Conservation (phyloP, 345 rosid genomes). For the Dipteronia sinensis region DNA sequence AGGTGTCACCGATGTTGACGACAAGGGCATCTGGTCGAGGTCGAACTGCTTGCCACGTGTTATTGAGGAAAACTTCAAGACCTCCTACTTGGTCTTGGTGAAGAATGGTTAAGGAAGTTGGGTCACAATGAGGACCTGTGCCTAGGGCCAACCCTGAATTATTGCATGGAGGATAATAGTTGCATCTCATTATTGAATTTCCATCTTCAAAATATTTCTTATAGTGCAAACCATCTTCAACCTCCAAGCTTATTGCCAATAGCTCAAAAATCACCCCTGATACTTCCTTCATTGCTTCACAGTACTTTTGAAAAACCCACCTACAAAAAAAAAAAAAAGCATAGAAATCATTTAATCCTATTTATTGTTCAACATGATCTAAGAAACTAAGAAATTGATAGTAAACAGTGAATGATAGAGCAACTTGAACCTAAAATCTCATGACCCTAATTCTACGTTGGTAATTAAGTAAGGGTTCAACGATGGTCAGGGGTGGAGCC, state of each 20-base stretch:
- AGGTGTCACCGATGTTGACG: slow-evolving; percentile 79
- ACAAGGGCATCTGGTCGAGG: slow-evolving; percentile 68
- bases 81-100: slow-evolving; percentile 86
- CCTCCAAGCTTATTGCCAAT: slow-evolving; percentile 50
- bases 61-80: slow-evolving; percentile 62
- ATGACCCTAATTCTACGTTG: no score
- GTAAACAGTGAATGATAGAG: no score
- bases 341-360: no score
- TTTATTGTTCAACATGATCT: no score
- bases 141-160: slow-evolving; percentile 62
- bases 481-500: no score
- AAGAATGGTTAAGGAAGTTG: slow-evolving; percentile 78
- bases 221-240: slow-evolving; percentile 37
- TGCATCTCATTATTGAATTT: slow-evolving; percentile 64
- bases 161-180: slow-evolving; percentile 68
- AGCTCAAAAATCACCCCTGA: slow-evolving; percentile 46
- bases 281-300: slow-evolving; percentile 50
- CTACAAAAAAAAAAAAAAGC: slow-evolving; percentile 22
- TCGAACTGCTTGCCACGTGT: slow-evolving; percentile 59
- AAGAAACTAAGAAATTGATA: no score
- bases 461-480: no score
- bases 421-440: no score
- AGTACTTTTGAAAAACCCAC: slow-evolving; percentile 50
- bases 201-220: slow-evolving; percentile 52
- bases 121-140: slow-evolving; percentile 91